Percentiles rank a stretch among this genome's conserved stretches.
phyloP scores from a whole-genome alignment of 192 early-diverging fungal species.

The Coemansia erecta region DNA sequence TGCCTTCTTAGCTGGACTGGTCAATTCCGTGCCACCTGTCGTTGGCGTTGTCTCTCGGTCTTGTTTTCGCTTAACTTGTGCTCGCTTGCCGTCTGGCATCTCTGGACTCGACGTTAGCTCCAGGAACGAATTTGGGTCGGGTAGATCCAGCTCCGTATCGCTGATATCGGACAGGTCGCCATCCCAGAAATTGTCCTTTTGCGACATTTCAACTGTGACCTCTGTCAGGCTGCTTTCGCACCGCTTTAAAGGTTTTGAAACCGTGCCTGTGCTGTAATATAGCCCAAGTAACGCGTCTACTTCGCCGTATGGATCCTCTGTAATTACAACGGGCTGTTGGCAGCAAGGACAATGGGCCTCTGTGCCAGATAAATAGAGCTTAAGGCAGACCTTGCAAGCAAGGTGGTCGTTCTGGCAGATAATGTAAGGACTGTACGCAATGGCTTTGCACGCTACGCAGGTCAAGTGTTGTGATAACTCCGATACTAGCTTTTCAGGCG shows the following conservation, averaged over 20 bases:
- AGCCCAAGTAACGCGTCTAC: too few relatives aligned
- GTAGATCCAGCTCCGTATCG: constrained; percentile 46
- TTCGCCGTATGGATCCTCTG: too few relatives aligned
- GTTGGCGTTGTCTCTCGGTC: constrained; percentile 1
- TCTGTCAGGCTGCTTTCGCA: too few relatives aligned
- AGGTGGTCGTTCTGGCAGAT: neutral
- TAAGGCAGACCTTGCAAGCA: neutral
- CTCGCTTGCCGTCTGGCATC: neutral
- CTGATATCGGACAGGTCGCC: constrained; percentile 1
- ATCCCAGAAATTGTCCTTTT: neutral
- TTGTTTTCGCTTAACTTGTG: neutral
- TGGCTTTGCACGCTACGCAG: neutral
- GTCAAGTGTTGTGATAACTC: neutral
- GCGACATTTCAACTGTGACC: too few relatives aligned
- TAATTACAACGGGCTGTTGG: too few relatives aligned
- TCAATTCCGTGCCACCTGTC: too few relatives aligned
- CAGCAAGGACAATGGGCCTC: neutral
- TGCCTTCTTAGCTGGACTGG: too few relatives aligned
- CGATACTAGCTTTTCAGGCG: neutral
- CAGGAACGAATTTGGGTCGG: constrained; percentile 33
- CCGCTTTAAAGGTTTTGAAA: too few relatives aligned
- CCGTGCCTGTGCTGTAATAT: too few relatives aligned
- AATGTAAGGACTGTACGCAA: neutral
- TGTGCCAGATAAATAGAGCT: neutral
- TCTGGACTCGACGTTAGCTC: neutral